Evolutionary conservation across 2,329 filamentous ascomycete species (phyloP), one percentile per base, ranked within the genome.

Genomic region (Trichoderma guizhouense): DNA sequence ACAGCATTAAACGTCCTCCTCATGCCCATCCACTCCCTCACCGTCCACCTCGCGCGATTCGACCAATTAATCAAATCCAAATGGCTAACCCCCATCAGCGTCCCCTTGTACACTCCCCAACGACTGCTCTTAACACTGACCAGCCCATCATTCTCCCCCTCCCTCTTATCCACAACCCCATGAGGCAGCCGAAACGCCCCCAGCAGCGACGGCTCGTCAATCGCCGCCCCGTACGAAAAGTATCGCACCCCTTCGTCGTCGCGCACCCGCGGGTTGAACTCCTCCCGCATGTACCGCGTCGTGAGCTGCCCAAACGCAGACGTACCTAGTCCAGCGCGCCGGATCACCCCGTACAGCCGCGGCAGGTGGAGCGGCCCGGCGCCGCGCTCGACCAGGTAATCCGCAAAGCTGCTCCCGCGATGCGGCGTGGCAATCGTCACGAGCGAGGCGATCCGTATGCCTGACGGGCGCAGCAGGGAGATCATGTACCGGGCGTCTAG

Each of bases 1-100:
- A 91, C 85, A 3, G 90, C 90, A 76, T 91, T 92, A 76, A 92
- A 92, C 18, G 86, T 89, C 71, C 83, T 84, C 75, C 84, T 82
- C 73, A 85, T 83, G 1, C 89, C 89, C 79, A 86, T 82, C 82
- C 83, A 83, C 71, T 84, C 76, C 63, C 91, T 81, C 55, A 88
- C 76, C 53, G 84, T 84, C 84, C 86, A 91, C 64, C 84, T 82
- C 43, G 91, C 73, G 72, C 87, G 81, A 74, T 91, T 92, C 39
- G 86, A 89, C 90, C 90, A 92, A 79, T 92, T 91, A 74, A 92
- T 91, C 68, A 91, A 79, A 75, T 91, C 89, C 30, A 91, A 79
- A 76, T 92, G 90, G 75, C 86, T 90, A 7, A 91, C 89, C 1
- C 84, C 86, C 5, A 90, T 79, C 71, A 92, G 78, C 2, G 90